These are phyloP conservation scores for Combretum micranthum DNA, from an alignment of 345 rosid species.

Conservation along the genomic window DNA sequence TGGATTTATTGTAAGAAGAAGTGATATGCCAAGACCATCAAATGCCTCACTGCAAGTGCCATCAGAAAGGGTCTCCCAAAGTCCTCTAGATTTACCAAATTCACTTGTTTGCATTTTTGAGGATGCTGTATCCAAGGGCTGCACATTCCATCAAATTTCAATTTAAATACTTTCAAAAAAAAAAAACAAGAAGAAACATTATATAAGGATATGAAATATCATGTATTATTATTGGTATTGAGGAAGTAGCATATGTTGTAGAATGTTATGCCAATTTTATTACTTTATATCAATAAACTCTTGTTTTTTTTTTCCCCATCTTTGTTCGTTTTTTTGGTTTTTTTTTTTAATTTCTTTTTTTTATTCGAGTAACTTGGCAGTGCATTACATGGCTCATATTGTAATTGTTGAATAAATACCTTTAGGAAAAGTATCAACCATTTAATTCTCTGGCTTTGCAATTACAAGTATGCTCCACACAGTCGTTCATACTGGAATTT, in stretches of 20 bases:
- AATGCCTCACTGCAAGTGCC: constrained; percentile 68
- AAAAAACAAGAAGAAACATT: background rate
- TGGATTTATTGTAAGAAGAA: constrained; percentile 84
- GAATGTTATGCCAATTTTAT: background rate
- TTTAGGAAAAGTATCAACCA: too few species aligned
- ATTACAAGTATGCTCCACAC: too few species aligned
- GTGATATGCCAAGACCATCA: constrained; percentile 92
- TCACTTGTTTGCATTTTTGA: constrained; percentile 96
- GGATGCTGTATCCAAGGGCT: constrained; percentile 96
- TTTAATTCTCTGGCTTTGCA: too few species aligned
- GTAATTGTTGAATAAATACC: too few species aligned
- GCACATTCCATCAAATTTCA: constrained; percentile 7
- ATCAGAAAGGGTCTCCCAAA: constrained; percentile 71
- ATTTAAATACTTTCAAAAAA: constrained; percentile 2
- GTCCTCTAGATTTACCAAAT: constrained; percentile 91
- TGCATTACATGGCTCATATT: too few species aligned
- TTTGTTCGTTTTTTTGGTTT: too few species aligned
- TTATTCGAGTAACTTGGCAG: too few species aligned
- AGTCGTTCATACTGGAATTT: too few species aligned
- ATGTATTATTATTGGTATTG: constrained; percentile 1
- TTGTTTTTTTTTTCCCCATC: too few species aligned
- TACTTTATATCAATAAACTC: too few species aligned
- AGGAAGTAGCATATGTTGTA: background rate
- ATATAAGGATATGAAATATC: background rate
- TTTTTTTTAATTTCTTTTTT: too few species aligned